Base-by-base conservation (phyloP, 306 rosid species). In the Albizia julibrissin region DNA sequence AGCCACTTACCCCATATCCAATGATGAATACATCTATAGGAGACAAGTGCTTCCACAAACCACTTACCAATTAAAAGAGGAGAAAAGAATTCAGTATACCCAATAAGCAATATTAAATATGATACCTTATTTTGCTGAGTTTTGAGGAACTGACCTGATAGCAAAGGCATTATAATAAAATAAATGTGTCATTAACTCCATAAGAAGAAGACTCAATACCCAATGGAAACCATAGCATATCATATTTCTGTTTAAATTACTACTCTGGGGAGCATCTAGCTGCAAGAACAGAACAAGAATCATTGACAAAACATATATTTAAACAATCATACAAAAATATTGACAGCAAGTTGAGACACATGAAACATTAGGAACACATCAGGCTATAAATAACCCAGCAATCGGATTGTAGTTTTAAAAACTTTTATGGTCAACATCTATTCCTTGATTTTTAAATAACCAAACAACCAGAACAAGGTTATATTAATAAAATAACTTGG, bases 131-230 rank as follows among this genome's bases (percentile, higher is more conserved):
- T 72, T 77, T 67, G 71, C 76, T 12, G 27, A 79, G 82, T 78
- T 80, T 16, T 34, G 65, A 70, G 84, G 81, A 49, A 86, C 82
- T 81, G 80, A 93, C 98, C 99, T 95, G 75, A 85, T 89, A 75
- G 98, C 93, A 59, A 95, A 93, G 85, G 99, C 91, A 87, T 95
- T 95, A 84, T 93, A 93, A 85, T 88, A 89, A 85, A 93, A 87
- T 43, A 90, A 80, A 87, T 95, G 97, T 58, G 97, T 87, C 93
- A 93, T 91, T 64, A 95, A 68, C 80, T 95, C 97, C 91, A 95
- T 87, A 62, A 93, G 89, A 72, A 93, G 85, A 85, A 92, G 86
- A 85, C 92, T 85, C 84, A 89, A 89, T 16, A 87, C 64, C 97
- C 99, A 95, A 40, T 91, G 94, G 46, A 83, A 86, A 85, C 99